Conservation (phyloP, 1,284 basidiomycete genomes). For the Moesziomyces aphidis region DNA sequence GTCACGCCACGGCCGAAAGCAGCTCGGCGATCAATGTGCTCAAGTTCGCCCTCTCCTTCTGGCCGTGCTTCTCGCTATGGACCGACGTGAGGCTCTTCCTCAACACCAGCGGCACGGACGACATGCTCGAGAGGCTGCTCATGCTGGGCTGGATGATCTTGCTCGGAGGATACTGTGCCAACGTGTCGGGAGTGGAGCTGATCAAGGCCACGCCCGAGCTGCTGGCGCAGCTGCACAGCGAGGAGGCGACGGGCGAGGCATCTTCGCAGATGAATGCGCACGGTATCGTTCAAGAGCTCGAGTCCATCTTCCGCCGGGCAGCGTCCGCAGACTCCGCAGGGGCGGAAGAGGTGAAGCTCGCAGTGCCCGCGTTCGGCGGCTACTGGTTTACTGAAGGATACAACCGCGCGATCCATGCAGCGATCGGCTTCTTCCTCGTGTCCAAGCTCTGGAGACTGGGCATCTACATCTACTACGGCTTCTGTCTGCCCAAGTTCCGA, state of each 20-base stretch:
- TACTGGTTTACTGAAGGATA: constrained; percentile 60
- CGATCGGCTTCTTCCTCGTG: constrained; percentile 61
- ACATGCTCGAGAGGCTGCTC: constrained; percentile 60
- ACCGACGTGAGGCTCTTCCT: constrained; percentile 60
- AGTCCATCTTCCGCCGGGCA: constrained; percentile 23
- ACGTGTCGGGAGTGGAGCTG: constrained; percentile 54
- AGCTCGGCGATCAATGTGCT: constrained; percentile 60
- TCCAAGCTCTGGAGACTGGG: constrained; percentile 54
- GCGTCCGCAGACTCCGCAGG: not conserved
- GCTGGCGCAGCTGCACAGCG: constrained; percentile 13
- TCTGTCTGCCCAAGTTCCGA: constrained; percentile 60
- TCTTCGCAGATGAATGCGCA: constrained; percentile 11
- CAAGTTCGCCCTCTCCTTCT: constrained; percentile 66
- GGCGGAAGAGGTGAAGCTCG: constrained; percentile 7
- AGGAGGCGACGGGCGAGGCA: constrained; percentile 17
- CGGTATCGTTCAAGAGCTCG: constrained; percentile 12
- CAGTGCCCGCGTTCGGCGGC: constrained; percentile 25
- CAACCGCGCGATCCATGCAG: constrained; percentile 43
- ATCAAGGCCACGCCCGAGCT: constrained; percentile 34
- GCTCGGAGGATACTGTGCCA: constrained; percentile 64
- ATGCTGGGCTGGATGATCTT: constrained; percentile 65
- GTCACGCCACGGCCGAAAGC: constrained; percentile 58
- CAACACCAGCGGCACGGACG: constrained; percentile 66
- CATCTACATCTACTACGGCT: constrained; percentile 59
- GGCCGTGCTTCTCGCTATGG: constrained; percentile 62